Base-by-base conservation (phyloP, 257 asterid species). In the Hygrophila difformis region DNA sequence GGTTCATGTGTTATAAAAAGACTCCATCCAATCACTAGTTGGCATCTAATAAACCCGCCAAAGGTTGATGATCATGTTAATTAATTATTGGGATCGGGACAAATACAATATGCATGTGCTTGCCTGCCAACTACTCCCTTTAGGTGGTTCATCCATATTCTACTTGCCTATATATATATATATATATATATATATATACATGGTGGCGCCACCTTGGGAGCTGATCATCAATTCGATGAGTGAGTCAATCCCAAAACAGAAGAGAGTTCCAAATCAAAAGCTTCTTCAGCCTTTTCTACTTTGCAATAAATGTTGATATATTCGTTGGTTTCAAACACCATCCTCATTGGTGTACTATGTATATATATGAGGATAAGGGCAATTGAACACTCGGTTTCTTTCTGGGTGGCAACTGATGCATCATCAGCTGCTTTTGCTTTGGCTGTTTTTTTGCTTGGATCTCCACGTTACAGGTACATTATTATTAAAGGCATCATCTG, bases 181-280 rank as follows among this genome's bases (percentile, higher is more conserved):
- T n/a, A n/a, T n/a, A n/a, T n/a, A n/a, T n/a, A n/a, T n/a, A n/a
- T n/a, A n/a, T n/a, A n/a, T n/a, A 34, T 85, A 85, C 62, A 31
- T 85, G 15, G 83, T 81, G 18, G 94, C 96, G 95, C 94, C 19
- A 81, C 95, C 7, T 67, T 85, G 21, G 95, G 95, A 16, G 65
- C 95, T 0, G 95, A 85, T 35, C n/a, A n/a, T n/a, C 96, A 85
- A 50, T 78, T 81, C 10, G 76, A 76, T n/a, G 77, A n/a, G n/a
- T n/a, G n/a, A 65, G 31, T 41, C 64, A 2, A 44, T 39, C 20
- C 71, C 72, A 0, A 70, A 64, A 59, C 58, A 56, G 24, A 61
- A 29, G 40, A n/a, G n/a, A 44, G 37, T 1, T 61, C 75, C 0
- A 78, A 62, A 35, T 59, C 57, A 2, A n/a, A n/a, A 66, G 72